Percentiles rank a stretch among this genome's conserved stretches.
Conservation (phyloP, 192 early-diverging fungal genomes). For the Allomyces javanicus region DNA sequence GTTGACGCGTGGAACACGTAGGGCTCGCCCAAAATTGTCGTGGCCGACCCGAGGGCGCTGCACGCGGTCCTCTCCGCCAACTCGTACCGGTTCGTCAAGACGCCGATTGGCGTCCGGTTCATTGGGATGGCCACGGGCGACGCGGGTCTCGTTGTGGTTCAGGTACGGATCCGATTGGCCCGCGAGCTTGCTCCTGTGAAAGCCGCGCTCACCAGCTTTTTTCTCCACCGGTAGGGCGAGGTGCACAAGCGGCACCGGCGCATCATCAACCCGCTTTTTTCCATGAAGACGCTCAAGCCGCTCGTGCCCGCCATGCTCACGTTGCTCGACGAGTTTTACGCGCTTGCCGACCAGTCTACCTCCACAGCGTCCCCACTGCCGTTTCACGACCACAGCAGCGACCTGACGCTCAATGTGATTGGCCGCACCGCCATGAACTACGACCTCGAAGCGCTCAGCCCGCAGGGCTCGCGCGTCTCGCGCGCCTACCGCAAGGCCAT, state of each 20-base stretch:
- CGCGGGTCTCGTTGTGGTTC: background rate
- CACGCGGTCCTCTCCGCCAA: background rate
- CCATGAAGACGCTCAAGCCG: background rate
- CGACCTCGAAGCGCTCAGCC: background rate
- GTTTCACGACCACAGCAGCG: background rate
- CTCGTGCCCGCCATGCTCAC: background rate
- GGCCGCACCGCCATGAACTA: background rate
- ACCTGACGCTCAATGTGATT: background rate
- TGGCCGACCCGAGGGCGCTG: background rate
- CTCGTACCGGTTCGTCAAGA: background rate
- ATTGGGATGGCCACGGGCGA: background rate
- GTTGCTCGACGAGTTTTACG: background rate
- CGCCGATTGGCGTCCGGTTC: background rate
- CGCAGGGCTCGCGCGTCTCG: background rate
- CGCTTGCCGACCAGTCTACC: background rate
- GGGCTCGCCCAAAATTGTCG: no score
- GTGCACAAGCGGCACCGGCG: background rate
- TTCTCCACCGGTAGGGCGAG: background rate
- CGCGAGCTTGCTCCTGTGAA: no score
- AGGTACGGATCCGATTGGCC: background rate
- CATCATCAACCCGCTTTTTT: background rate
- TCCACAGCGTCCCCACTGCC: background rate
- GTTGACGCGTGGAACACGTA: no score
- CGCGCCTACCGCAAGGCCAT: background rate
- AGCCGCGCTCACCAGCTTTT: no score